These are phyloP conservation scores for Musa balbisiana DNA, from an alignment of 202 grass and related monocot species.

Conservation along the genomic window DNA sequence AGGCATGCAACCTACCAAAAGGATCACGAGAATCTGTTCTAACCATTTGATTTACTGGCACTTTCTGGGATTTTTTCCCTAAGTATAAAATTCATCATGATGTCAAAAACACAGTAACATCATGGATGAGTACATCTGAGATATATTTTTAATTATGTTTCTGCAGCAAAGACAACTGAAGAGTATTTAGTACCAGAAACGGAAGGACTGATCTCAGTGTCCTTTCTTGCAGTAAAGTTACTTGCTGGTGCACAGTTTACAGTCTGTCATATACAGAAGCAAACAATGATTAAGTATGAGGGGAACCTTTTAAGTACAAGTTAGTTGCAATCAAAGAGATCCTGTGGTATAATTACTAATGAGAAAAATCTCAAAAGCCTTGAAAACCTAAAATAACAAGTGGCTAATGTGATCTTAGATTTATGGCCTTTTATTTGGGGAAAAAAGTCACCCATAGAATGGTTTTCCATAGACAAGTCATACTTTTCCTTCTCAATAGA, in stretches of 20 bases:
- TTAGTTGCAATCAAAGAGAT: not conserved
- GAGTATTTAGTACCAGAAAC: slow-evolving; percentile 38
- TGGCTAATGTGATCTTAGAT: not conserved
- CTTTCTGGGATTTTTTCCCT: slow-evolving; percentile 71
- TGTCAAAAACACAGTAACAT: not conserved
- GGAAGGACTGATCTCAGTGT: slow-evolving; percentile 30
- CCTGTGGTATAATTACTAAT: not conserved
- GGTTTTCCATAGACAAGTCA: not conserved
- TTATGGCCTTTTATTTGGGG: not conserved
- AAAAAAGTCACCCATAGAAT: not conserved
- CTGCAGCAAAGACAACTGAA: not conserved
- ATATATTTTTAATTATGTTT: not conserved
- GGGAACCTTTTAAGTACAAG: not conserved
- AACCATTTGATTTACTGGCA: slow-evolving; percentile 66
- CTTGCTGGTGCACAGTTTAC: slow-evolving; percentile 30
- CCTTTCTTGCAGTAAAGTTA: slow-evolving; percentile 41
- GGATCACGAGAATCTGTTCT: slow-evolving; percentile 77
- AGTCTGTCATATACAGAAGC: slow-evolving; percentile 33
- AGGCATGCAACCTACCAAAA: slow-evolving; percentile 77
- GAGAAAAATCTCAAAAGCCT: not conserved
- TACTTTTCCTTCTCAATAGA: not conserved
- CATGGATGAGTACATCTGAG: not conserved
- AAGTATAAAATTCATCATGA: slow-evolving; percentile 19
- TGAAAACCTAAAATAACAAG: not conserved
- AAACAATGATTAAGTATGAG: slow-evolving; percentile 5